Base-by-base conservation (phyloP, 345 rosid species). In the Aquilaria malaccensis region DNA sequence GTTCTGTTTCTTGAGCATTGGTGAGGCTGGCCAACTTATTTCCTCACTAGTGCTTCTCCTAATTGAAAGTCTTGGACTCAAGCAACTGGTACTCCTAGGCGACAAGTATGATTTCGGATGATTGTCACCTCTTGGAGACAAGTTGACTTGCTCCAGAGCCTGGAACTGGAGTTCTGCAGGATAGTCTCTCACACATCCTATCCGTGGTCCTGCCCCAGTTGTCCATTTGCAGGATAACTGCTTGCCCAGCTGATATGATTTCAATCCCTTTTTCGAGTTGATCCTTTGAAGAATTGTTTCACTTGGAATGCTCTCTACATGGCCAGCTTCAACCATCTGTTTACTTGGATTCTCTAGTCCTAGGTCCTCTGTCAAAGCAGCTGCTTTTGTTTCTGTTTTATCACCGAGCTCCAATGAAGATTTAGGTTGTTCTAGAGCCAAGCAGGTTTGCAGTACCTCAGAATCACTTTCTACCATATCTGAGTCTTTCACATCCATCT, bases 151-250 rank as follows among this genome's bases (percentile, higher is more conserved):
- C 79, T 94, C 97, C 67, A 94, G 61, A 33, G 93, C 97, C 55
- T 75, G 86, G 77, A 82, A 82, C 66, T 90, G 97, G 70, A 90
- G 95, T 64, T 81, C 80, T 3, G 86, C 73, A 3, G 99, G 99
- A 67, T 80, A 88, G 68, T 88, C 93, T 72, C 95, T 82, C 13
- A 94, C 95, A n/a, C 93, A 90, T 57, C 99, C 89, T 0, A 90
- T 90, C 31, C 96, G 81, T 9, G 99, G 97, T 60, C 99, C 99
- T 37, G 96, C 99, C 56, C 99, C 99, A 13, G 97, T 83, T 41
- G 96, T 90, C 99, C 99, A 88, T 63, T 70, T 86, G 79, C 89
- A 79, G 30, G 96, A 86, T 59, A 91, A 59, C 70, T 88, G 95
- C 77, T 70, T 86, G 56, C 97, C 99, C 53, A 88, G 62, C 62